phyloP scores from a whole-genome alignment of 1,284 basidiomycete genomes.

The Trichosporon coremiiforme region DNA sequence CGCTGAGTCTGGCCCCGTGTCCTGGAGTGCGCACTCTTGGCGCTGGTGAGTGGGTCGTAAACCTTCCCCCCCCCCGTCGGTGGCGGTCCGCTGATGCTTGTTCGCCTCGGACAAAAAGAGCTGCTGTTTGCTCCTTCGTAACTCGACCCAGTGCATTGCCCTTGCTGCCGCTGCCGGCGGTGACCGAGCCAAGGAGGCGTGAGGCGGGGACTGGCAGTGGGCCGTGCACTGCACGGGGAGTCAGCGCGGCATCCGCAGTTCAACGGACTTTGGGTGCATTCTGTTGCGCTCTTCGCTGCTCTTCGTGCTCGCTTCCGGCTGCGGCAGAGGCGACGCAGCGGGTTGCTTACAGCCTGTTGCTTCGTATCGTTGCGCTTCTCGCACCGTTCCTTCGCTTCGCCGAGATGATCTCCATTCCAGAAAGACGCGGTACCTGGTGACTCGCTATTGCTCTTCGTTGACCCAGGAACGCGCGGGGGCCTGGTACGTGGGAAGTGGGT shows the following conservation, averaged over 20 bases:
- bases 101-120: constrained; percentile 4
- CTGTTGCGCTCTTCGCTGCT: neutral
- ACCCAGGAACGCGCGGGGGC: neutral
- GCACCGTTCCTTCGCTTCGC: neutral
- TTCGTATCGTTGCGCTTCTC: neutral
- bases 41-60: neutral
- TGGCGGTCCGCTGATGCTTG: too few relatives aligned
- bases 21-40: constrained; percentile 5
- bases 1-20: too few relatives aligned
- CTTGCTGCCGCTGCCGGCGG: neutral
- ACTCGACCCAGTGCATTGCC: neutral
- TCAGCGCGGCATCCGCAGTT: neutral
- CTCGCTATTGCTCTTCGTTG: neutral
- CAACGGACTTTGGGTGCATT: neutral
- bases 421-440: neutral
- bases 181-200: neutral
- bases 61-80: too few relatives aligned
- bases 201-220: neutral
- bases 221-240: constrained; percentile 1
- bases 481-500: neutral
- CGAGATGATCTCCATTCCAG: neutral
- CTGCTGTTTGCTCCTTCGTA: neutral
- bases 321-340: neutral
- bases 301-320: neutral
- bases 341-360: neutral